Base-by-base conservation (phyloP, 140 eudicot species). In the Bidens hawaiensis region DNA sequence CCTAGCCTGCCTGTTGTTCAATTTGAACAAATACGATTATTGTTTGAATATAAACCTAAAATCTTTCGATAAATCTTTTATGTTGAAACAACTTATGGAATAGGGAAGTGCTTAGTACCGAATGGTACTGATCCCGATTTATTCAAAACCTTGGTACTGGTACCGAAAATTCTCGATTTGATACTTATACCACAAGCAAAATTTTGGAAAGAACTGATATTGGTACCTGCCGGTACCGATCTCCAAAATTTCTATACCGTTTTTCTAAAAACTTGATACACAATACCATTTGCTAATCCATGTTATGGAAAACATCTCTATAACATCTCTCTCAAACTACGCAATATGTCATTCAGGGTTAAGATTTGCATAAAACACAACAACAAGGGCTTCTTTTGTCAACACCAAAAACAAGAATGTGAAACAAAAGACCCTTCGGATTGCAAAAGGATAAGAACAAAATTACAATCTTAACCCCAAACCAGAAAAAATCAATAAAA, bases 381-480 rank as follows among this genome's bases (percentile, higher is more conserved):
- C 8, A 6, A 51, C 19, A 51, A 61, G 76, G 69, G 9, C 63
- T 36, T 19, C 6, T 61, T 50, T 15, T 0, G 19, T 64, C 23
- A 23, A 50, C 26, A 25, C 42, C 22, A 27, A 17, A 24, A 51
- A 51, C 14, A 25, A 4, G 8, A 26, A 26, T 11, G 41, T 27
- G 12, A 16, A 51, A 51, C n/a, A 0, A 62, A 36, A 21, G 64
- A 45, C 51, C 59, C 57, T 71, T 63, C 23, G 8, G 58, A 28
- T 12, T 21, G 25, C 77, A 64, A 72, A 41, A 33, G 45, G 65
- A 54, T 72, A 72, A 25, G 10, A 2, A 3, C 5, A 1, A 36
- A 72, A 60, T 59, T 52, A 68, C 75, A 40, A 68, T 27, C 40
- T 4, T 60, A 68, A 1, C 75, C 71, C 49, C 54, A 64, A 34